Evolutionary conservation across 176 grass and related monocot species (phyloP), one percentile per base, ranked within the genome.

Genomic region (Olyra latifolia): DNA sequence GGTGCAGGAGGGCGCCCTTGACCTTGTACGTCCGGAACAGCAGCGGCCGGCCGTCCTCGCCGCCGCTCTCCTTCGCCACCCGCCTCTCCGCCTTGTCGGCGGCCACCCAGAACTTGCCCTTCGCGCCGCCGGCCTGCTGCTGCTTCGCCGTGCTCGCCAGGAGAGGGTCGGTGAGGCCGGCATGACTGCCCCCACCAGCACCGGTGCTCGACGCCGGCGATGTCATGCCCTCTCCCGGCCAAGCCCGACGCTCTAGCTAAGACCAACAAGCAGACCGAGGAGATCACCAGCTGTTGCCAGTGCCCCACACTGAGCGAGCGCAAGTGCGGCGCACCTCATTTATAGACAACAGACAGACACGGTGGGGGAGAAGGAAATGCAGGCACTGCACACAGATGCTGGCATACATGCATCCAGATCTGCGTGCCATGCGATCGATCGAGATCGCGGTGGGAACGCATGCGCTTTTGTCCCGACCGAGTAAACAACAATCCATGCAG

Each of bases 11-110:
- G 65, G 25, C 11, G 20, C 65, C 35, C 57, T 61, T 82, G 79
- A 87, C 79, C 79, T 77, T 87, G 79, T 87, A 87, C 9, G 24
- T 71, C 55, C 72, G 72, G 72, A 77, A 87, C 79, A 87, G 56
- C 85, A 82, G 38, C 10, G 56, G 79, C 25, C 79, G 66, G 12
- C 79, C 85, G 25, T 82, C 85, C 85, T 87, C 85, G 40, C 65
- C 79, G 25, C 56, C 72, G 66, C 46, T 54, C 25, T 82, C 79
- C 3, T 49, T 63, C 24, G 27, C 72, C 9, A 56, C 72, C 2
- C 19, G 46, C 38, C 72, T 19, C 38, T 69, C 35, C 6, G 47
- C 45, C 64, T 82, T 81, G 45, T 82, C 85, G 4, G 79, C 79
- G 1, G 79, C 72, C 65, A 45, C 85, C 85, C 85, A 87, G 65